Percentiles rank a stretch among this genome's conserved stretches.
Evolutionary conservation across 2,329 filamentous ascomycete genomes (phyloP).

Genomic region (Pseudogymnoascus sp.): DNA sequence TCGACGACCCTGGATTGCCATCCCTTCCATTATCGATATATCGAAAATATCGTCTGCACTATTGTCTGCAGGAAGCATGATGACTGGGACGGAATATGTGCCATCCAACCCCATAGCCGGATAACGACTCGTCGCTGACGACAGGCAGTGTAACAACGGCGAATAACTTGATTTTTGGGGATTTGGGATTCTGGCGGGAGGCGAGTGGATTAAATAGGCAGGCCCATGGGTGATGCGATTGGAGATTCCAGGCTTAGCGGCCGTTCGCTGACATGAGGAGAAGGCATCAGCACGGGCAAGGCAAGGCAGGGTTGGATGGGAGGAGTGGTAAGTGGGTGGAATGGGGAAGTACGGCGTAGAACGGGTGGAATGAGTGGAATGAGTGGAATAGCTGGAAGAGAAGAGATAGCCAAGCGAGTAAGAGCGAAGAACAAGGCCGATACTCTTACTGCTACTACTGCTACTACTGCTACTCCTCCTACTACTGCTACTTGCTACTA

Average conservation of each 20-base stretch:
- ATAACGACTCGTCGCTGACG: neutral
- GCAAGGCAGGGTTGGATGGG: too few species aligned
- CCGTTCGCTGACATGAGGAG: neutral
- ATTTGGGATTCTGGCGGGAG: neutral
- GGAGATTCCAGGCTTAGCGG: neutral
- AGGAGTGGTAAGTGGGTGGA: neutral
- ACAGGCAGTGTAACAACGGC: neutral
- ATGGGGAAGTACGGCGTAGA: neutral
- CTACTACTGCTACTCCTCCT: neutral
- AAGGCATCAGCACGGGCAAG: neutral
- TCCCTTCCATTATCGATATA: neutral
- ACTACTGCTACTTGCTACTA: neutral
- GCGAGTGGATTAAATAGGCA: slow-evolving; percentile 7
- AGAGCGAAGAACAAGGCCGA: neutral
- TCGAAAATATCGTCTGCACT: neutral
- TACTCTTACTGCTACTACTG: neutral
- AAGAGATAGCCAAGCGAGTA: neutral
- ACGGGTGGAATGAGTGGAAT: neutral
- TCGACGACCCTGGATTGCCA: neutral
- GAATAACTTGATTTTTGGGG: slow-evolving; percentile 4
- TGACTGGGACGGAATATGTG: neutral
- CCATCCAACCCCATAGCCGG: too few species aligned
- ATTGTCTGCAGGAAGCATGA: neutral
- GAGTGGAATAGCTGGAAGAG: neutral
- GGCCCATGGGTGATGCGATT: neutral